phyloP scores from a whole-genome alignment of 495 filamentous ascomycete species.

The Chaetomium cochliodes region DNA sequence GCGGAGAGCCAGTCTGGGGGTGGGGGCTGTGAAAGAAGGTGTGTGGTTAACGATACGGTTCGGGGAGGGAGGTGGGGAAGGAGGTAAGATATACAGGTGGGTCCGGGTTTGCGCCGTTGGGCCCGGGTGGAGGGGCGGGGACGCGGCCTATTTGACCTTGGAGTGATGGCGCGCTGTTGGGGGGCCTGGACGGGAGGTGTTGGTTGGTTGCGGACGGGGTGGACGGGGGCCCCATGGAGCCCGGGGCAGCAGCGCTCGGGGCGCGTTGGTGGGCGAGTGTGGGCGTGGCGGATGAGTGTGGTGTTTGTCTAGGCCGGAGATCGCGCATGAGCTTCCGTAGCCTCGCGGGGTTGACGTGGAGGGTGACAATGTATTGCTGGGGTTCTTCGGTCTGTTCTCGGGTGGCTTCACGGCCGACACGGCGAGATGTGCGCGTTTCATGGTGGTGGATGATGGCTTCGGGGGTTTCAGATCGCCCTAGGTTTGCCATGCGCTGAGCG shows the following conservation, averaged over 20 bases:
- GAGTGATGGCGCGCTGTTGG: slow-evolving; percentile 33
- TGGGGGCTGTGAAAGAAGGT: slow-evolving; percentile 58
- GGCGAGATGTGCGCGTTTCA: slow-evolving; percentile 66
- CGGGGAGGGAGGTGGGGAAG: background rate
- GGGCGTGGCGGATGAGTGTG: slow-evolving; percentile 45
- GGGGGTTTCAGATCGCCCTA: slow-evolving; percentile 86
- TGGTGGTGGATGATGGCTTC: slow-evolving; percentile 70
- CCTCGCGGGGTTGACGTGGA: slow-evolving; percentile 65
- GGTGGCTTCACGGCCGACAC: slow-evolving; percentile 54
- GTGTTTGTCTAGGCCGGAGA: slow-evolving; percentile 39
- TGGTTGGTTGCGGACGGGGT: slow-evolving; percentile 43
- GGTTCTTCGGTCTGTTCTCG: slow-evolving; percentile 74
- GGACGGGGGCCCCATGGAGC: slow-evolving; percentile 60
- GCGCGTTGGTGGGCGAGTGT: slow-evolving; percentile 54
- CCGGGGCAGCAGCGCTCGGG: slow-evolving; percentile 52
- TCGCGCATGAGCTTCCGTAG: slow-evolving; percentile 58
- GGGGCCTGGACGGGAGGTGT: slow-evolving; percentile 32
- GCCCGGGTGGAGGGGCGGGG: slow-evolving; percentile 61
- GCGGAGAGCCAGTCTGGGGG: slow-evolving; percentile 75
- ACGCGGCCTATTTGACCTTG: slow-evolving; percentile 61
- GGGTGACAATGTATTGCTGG: slow-evolving; percentile 63
- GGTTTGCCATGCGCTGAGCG: slow-evolving; percentile 67
- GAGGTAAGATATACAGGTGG: slow-evolving; percentile 53
- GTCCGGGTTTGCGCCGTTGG: slow-evolving; percentile 51
- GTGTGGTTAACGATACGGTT: background rate